phyloP scores from a whole-genome alignment of 768 basidiomycete genomes.

The Tephrocybe sp. region DNA sequence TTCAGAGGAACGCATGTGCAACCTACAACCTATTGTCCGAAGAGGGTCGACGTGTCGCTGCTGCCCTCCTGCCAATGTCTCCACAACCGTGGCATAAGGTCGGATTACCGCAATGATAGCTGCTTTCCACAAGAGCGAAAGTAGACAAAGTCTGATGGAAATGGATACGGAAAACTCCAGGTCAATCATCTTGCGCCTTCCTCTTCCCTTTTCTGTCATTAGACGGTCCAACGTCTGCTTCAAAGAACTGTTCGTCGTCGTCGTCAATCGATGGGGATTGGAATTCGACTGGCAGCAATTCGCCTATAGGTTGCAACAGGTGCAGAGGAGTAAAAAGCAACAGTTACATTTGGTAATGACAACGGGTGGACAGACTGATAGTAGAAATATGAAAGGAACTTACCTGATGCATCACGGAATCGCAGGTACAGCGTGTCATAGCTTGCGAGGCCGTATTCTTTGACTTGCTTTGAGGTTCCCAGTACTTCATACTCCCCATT shows the following conservation, averaged over 20 bases:
- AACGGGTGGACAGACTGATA: conserved; percentile 11
- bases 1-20: conserved; percentile 86
- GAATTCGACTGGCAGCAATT: conserved; percentile 58
- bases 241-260: conserved; percentile 53
- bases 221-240: conserved; percentile 23
- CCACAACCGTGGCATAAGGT: conserved; percentile 53
- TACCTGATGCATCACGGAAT: conserved; percentile 63
- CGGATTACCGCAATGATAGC: conserved; percentile 11
- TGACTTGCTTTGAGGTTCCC: conserved; percentile 38
- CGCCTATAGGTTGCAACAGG: conserved; percentile 38
- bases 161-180: not conserved
- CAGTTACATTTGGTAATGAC: conserved; percentile 17
- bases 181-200: conserved; percentile 42
- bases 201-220: conserved; percentile 62
- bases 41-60: conserved; percentile 91
- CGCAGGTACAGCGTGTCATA: conserved; percentile 74
- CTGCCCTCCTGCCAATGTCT: conserved; percentile 76
- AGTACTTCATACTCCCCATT: conserved; percentile 56
- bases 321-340: conserved; percentile 14
- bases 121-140: not conserved
- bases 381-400: conserved; percentile 25
- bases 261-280: conserved; percentile 58
- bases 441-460: conserved; percentile 51
- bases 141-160: not conserved
- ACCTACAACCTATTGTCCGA: conserved; percentile 94